These are phyloP conservation scores for Cokeromyces recurvatus DNA, from an alignment of 371 early-diverging fungal genomes.

Conservation along the genomic window DNA sequence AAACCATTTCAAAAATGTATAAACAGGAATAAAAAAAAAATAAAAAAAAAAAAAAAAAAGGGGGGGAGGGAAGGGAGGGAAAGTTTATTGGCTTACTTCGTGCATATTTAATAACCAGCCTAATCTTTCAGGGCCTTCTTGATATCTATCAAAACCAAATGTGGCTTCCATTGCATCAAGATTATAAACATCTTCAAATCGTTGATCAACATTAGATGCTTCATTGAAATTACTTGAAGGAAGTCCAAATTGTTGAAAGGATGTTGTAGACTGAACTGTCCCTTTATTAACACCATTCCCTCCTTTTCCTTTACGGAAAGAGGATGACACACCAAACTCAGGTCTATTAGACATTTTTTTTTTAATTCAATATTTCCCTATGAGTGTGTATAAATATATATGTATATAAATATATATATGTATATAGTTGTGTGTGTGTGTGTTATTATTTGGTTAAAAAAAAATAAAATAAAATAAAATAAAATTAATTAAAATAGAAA, in stretches of 20 bases:
- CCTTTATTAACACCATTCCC: conserved; percentile 2
- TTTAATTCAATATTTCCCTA: too few relatives aligned
- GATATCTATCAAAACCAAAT: conserved; percentile 78
- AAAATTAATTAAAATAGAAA: too few relatives aligned
- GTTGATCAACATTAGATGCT: conserved; percentile 37
- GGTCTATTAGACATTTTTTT: conserved; percentile 16
- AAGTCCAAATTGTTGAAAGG: conserved; percentile 14
- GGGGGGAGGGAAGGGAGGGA: too few relatives aligned
- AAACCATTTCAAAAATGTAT: not conserved
- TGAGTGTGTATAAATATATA: too few relatives aligned
- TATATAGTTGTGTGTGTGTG: too few relatives aligned
- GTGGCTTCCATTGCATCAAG: conserved; percentile 67
- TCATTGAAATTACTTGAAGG: conserved; percentile 10
- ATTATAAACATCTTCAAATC: conserved; percentile 32
- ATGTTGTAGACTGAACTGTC: conserved; percentile 21
- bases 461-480: too few relatives aligned
- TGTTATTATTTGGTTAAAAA: too few relatives aligned
- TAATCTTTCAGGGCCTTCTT: conserved; percentile 73
- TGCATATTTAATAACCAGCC: conserved; percentile 98
- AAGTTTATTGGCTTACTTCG: too few relatives aligned
- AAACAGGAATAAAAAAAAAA: too few relatives aligned
- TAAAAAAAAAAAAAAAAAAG: too few relatives aligned
- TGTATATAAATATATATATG: too few relatives aligned
- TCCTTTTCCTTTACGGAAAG: conserved; percentile 5
- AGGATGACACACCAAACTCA: conserved; percentile 29